Evolutionary conservation across 2,329 filamentous ascomycete species (phyloP), one percentile per base, ranked within the genome.

Genomic region (Aspergillus novoparasiticus): DNA sequence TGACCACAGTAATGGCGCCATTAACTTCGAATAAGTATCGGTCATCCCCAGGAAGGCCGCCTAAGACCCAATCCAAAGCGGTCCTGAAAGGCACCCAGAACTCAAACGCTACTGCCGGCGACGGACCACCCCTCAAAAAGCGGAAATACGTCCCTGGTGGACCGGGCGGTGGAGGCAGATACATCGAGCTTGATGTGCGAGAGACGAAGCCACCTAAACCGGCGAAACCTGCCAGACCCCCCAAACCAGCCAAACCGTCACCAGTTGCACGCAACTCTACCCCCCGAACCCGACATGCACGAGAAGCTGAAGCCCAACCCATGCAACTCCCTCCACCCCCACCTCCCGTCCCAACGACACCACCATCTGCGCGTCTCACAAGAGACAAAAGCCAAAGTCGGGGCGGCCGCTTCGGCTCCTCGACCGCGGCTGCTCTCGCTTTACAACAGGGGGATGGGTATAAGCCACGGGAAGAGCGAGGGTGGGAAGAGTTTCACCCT

Each of bases 401-500:
- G 71, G 91, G 91, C 71, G 90, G 91, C 76, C 87, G 91, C 68
- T 96, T 91, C 78, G 93, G 90, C 71, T 94, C 92, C 53, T 93
- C 87, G 34, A 81, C 90, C n/a, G 93, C 94, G 14, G 93, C 93
- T 32, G 92, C 94, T 28, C 92, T 94, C 57, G 93, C 93, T 6
- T 90, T 95, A 63, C 92, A 93, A 69, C 93, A 97, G 75, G 94
- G 89, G 72, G 95, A 98, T 81, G 94, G 94, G 57, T 98, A 98
- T 80, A 99, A 99, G 77, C 95, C 95, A 36, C 87, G 95, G 73
- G 95, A 99, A 80, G 95, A 99, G 81, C 89, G 94, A 66, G 92
- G 93, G 58, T 99, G 94, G 93, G 94, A 97, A 73, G 95, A 99
- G 76, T 98, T 98, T 68, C 95, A 99, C 78, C 93, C 93, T 0